A percentile compares a stretch with the other conserved stretches of the same genome.
Conservation (phyloP, 345 rosid species). For the Aegle marmelos region DNA sequence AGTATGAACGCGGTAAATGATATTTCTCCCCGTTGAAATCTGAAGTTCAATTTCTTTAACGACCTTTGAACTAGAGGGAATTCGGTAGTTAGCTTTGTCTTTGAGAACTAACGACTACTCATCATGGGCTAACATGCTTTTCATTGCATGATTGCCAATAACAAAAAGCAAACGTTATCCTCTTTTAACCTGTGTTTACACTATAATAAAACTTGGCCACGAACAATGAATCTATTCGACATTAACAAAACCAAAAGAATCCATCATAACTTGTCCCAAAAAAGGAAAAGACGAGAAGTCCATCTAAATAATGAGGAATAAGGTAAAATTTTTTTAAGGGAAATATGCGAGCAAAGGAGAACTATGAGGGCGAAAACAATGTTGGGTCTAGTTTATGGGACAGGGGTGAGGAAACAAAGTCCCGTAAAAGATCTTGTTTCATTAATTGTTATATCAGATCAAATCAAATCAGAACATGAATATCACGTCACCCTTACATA, state of each 20-base stretch:
- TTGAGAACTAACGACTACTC: not conserved
- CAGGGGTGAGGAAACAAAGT: not conserved
- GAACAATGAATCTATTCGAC: not conserved
- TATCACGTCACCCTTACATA: constrained; percentile 8
- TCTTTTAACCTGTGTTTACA: not conserved
- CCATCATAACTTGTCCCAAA: not conserved
- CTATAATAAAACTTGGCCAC: not conserved
- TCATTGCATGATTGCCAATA: not conserved
- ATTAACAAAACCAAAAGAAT: not conserved
- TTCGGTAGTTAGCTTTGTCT: constrained; percentile 5
- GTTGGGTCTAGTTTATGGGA: not conserved
- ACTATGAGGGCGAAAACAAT: not conserved
- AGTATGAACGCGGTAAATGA: constrained; percentile 20
- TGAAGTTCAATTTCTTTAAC: constrained; percentile 12
- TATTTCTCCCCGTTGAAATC: not conserved
- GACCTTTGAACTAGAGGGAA: constrained; percentile 16
- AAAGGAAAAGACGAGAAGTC: too few relatives aligned
- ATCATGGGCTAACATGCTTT: not conserved
- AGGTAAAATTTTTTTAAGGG: not conserved
- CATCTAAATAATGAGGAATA: too few relatives aligned
- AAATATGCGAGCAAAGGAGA: not conserved
- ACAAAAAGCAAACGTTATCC: not conserved
- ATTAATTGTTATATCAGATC: not conserved
- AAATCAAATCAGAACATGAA: not conserved
- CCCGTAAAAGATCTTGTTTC: not conserved